These are phyloP conservation scores for Metschnikowia orientalis DNA, from an alignment of 805 yeast species.

Conservation along the genomic window DNA sequence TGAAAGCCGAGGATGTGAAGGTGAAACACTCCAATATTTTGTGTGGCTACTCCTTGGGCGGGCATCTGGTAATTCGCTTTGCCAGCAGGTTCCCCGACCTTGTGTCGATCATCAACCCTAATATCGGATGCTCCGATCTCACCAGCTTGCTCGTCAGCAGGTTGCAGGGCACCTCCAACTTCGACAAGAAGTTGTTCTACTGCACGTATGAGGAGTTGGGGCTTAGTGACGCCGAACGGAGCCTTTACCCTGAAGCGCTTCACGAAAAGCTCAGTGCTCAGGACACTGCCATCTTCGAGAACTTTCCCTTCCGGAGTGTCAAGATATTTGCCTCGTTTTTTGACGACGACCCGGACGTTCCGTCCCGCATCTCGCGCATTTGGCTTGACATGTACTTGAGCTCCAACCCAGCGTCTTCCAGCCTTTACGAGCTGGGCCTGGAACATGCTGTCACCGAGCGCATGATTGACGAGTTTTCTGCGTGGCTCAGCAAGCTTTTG, in stretches of 20 bases:
- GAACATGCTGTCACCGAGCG: constrained; percentile 34
- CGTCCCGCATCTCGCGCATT: constrained; percentile 26
- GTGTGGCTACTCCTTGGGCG: constrained; percentile 54
- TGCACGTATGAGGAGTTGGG: constrained; percentile 31
- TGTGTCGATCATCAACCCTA: constrained; percentile 43
- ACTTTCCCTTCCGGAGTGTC: constrained; percentile 28
- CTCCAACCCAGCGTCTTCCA: constrained; percentile 23
- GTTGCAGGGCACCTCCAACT: constrained; percentile 22
- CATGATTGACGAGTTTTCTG: constrained; percentile 30
- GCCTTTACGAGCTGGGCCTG: constrained; percentile 26
- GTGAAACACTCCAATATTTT: constrained; percentile 35
- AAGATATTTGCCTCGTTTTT: constrained; percentile 37
- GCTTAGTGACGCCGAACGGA: constrained; percentile 24
- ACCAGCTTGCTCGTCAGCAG: constrained; percentile 43
- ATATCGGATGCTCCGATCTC: constrained; percentile 48
- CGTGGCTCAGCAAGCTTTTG: constrained; percentile 24
- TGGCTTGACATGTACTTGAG: constrained; percentile 31
- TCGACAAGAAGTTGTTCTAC: constrained; percentile 30
- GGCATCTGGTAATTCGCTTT: constrained; percentile 49
- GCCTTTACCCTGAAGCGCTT: constrained; percentile 30
- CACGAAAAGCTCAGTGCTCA: constrained; percentile 27
- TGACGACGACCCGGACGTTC: constrained; percentile 33
- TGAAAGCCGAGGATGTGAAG: constrained; percentile 17
- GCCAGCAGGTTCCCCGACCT: constrained; percentile 35
- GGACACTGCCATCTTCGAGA: constrained; percentile 31